Conservation (phyloP, 768 basidiomycete genomes). For the Podaxis sp. region DNA sequence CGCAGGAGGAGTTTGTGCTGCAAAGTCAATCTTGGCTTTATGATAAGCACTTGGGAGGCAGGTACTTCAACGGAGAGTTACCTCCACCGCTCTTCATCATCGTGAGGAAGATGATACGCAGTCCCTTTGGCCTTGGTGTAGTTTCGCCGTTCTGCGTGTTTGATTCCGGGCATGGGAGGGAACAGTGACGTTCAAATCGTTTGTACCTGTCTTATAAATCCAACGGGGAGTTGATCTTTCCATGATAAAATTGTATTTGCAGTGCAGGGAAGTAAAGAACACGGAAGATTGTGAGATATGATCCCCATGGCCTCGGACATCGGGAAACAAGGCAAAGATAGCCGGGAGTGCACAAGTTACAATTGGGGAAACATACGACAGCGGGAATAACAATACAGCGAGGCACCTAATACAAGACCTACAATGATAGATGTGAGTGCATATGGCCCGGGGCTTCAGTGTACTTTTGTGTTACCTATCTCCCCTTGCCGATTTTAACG, state of each 20-base stretch:
- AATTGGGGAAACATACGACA: background rate
- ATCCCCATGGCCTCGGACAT: too few species aligned
- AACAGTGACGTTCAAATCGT: background rate
- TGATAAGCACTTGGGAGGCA: background rate
- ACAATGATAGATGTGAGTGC: background rate
- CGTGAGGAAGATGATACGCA: slow-evolving; percentile 8
- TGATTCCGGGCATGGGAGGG: background rate
- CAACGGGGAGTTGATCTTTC: background rate
- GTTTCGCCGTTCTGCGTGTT: background rate
- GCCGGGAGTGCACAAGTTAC: background rate
- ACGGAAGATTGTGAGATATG: too few species aligned
- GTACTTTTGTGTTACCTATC: background rate
- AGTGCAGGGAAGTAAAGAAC: too few species aligned
- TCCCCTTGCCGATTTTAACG: background rate
- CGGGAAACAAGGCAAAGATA: background rate
- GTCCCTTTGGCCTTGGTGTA: background rate
- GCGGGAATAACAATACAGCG: background rate
- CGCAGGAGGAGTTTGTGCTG: slow-evolving; percentile 4
- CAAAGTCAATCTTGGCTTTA: background rate
- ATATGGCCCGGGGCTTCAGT: background rate
- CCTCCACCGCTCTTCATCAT: slow-evolving; percentile 7
- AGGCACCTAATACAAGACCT: background rate
- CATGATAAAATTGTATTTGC: background rate
- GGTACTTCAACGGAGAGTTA: background rate
- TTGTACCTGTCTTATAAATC: background rate